Conservation (phyloP, 805 yeast species). For the Wickerhamiella bombiphila region DNA sequence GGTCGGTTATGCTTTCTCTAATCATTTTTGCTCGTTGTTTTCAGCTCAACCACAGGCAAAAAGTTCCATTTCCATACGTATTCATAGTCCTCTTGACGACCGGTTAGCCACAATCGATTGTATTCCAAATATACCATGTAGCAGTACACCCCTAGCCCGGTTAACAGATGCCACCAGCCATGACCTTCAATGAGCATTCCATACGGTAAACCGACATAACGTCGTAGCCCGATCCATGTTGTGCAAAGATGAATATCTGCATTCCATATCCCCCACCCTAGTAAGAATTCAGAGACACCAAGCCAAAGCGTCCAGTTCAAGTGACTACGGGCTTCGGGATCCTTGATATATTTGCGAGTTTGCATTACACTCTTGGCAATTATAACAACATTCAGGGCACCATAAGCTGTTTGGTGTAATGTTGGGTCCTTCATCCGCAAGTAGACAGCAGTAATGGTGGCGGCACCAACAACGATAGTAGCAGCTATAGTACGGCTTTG, state of each 20-base stretch:
- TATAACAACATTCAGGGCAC: slow-evolving; percentile 56
- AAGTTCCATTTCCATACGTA: slow-evolving; percentile 46
- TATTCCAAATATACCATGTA: slow-evolving; percentile 70
- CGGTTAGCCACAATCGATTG: slow-evolving; percentile 50
- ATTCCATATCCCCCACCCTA: slow-evolving; percentile 81
- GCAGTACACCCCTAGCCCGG: slow-evolving; percentile 72
- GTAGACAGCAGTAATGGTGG: slow-evolving; percentile 53
- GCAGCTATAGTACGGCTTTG: slow-evolving; percentile 33
- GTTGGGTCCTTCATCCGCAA: slow-evolving; percentile 66
- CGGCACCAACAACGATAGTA: slow-evolving; percentile 39
- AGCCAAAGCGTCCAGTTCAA: slow-evolving; percentile 40
- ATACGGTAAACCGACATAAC: slow-evolving; percentile 62
- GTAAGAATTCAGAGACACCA: slow-evolving; percentile 48
- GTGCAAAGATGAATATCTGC: slow-evolving; percentile 70
- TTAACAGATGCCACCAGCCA: slow-evolving; percentile 83
- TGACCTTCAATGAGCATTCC: slow-evolving; percentile 84
- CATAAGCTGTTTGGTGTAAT: slow-evolving; percentile 80
- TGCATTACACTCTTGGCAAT: slow-evolving; percentile 44
- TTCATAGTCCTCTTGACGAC: slow-evolving; percentile 39
- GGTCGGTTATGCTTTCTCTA: too few relatives aligned
- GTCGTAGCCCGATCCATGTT: slow-evolving; percentile 41
- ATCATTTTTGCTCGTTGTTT: too few relatives aligned
- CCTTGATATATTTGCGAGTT: slow-evolving; percentile 31
- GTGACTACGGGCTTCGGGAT: slow-evolving; percentile 31
- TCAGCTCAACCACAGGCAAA: slow-evolving; percentile 23